These are phyloP conservation scores for Scytalidium lignicola DNA, from an alignment of 2,329 filamentous ascomycete species.

Conservation along the genomic window DNA sequence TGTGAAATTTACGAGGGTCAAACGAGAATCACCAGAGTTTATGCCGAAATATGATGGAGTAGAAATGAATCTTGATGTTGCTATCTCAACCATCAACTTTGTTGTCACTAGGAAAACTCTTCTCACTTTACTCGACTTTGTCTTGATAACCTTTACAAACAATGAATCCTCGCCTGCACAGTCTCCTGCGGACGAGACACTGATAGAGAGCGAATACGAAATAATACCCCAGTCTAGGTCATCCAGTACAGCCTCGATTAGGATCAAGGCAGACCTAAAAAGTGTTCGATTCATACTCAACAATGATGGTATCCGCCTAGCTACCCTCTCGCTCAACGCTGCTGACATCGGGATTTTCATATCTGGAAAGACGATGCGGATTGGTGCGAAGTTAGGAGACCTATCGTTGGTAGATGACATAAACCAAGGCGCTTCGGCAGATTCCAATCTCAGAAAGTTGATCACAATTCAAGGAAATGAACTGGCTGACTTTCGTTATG, in stretches of 20 bases:
- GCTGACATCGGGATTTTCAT: constrained; percentile 89
- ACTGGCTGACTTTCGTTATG: constrained; percentile 93
- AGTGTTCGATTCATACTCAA: constrained; percentile 93
- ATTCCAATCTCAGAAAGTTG: constrained; percentile 77
- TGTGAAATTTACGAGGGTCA: constrained; percentile 86
- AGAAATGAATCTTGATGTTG: constrained; percentile 85
- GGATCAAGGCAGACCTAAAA: constrained; percentile 89
- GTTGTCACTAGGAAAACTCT: constrained; percentile 91
- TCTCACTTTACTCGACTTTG: constrained; percentile 87
- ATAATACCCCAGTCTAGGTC: constrained; percentile 29
- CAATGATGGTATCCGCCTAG: constrained; percentile 92
- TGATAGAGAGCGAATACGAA: constrained; percentile 36
- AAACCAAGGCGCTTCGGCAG: constrained; percentile 78
- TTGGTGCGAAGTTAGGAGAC: constrained; percentile 82
- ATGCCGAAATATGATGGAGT: constrained; percentile 87
- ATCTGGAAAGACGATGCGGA: constrained; percentile 77
- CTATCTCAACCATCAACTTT: constrained; percentile 91
- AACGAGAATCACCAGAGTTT: constrained; percentile 87
- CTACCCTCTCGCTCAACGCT: constrained; percentile 86
- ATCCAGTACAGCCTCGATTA: constrained; percentile 48
- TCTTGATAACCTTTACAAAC: constrained; percentile 83
- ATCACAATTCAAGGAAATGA: constrained; percentile 95
- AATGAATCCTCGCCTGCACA: constrained; percentile 40
- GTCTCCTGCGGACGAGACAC: constrained; percentile 18
- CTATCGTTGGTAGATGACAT: constrained; percentile 89